Evolutionary conservation across 2,329 filamentous ascomycete genomes (phyloP).

Genomic region (Arachnomyces sp.): DNA sequence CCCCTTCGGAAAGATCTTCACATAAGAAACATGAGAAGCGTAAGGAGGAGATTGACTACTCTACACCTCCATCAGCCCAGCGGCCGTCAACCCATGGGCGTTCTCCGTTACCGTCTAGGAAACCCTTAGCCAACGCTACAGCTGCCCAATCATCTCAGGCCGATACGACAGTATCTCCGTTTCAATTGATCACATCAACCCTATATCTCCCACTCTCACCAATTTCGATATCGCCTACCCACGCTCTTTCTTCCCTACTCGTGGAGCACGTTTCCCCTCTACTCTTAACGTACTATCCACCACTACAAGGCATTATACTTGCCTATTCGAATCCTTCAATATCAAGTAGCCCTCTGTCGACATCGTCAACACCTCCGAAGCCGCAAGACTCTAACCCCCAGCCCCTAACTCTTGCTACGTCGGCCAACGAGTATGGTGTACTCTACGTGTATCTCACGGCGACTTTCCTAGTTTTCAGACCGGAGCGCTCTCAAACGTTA

Average conservation of each 20-base stretch:
- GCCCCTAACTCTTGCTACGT: constrained; percentile 34
- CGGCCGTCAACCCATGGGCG: neutral
- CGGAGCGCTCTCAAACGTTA: constrained; percentile 63
- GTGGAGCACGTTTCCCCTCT: constrained; percentile 56
- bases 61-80: neutral
- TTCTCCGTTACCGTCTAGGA: constrained; percentile 23
- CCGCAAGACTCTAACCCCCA: constrained; percentile 25
- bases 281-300: constrained; percentile 56
- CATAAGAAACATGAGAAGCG: too few relatives aligned
- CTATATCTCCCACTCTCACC: constrained; percentile 59
- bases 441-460: constrained; percentile 83
- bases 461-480: constrained; percentile 76
- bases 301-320: constrained; percentile 51
- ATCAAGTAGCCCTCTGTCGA: constrained; percentile 33
- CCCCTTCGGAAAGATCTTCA: too few relatives aligned
- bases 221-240: constrained; percentile 44
- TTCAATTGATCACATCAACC: constrained; percentile 71
- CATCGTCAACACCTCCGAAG: constrained; percentile 24
- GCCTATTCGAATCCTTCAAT: constrained; percentile 44
- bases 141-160: constrained; percentile 5
- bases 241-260: constrained; percentile 50
- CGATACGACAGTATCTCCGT: constrained; percentile 52
- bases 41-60: too few relatives aligned
- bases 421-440: constrained; percentile 73
- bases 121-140: constrained; percentile 23